Percentiles rank a stretch among this genome's conserved stretches.
Conservation (phyloP, 2,329 filamentous ascomycete genomes). For the Teratosphaeria epicoccoides region DNA sequence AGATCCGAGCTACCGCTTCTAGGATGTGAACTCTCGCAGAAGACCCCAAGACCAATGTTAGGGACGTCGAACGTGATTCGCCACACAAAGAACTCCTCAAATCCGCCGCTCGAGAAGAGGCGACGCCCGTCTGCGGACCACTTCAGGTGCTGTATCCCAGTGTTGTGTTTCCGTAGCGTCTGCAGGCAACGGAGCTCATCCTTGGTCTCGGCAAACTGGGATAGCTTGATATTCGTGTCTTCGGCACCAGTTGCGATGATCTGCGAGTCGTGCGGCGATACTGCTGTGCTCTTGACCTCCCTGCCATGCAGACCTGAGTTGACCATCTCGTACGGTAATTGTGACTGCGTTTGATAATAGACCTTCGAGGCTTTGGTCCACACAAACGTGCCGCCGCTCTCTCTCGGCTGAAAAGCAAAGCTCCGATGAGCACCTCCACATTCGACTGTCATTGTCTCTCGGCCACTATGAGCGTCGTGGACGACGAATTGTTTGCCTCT, state of each 20-base stretch:
- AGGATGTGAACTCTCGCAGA: conserved; percentile 42
- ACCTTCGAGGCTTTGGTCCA: conserved; percentile 57
- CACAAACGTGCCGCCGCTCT: conserved; percentile 46
- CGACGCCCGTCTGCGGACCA: conserved; percentile 59
- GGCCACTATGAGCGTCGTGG: conserved; percentile 63
- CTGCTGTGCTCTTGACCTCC: conserved; percentile 61
- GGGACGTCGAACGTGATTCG: conserved; percentile 45
- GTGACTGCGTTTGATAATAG: conserved; percentile 10
- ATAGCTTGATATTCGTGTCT: conserved; percentile 68
- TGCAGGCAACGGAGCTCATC: conserved; percentile 42
- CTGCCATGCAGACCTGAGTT: conserved; percentile 70
- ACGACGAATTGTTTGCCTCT: conserved; percentile 67
- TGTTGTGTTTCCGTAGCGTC: conserved; percentile 65
- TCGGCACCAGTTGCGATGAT: conserved; percentile 59
- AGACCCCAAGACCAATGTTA: conserved; percentile 41
- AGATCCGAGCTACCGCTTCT: conserved; percentile 53
- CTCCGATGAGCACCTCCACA: conserved; percentile 78
- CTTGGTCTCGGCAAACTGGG: conserved; percentile 30
- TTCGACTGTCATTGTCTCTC: conserved; percentile 60
- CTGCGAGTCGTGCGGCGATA: conserved; percentile 25
- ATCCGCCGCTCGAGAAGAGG: conserved; percentile 77
- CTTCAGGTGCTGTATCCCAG: conserved; percentile 69
- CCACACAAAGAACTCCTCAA: conserved; percentile 87
- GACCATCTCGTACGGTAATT: conserved; percentile 31
- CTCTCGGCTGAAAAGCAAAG: conserved; percentile 48